A percentile compares a stretch with the other conserved stretches of the same genome.
Conservation (phyloP, 371 early-diverging fungal genomes). For the Lichtheimia ramosa region DNA sequence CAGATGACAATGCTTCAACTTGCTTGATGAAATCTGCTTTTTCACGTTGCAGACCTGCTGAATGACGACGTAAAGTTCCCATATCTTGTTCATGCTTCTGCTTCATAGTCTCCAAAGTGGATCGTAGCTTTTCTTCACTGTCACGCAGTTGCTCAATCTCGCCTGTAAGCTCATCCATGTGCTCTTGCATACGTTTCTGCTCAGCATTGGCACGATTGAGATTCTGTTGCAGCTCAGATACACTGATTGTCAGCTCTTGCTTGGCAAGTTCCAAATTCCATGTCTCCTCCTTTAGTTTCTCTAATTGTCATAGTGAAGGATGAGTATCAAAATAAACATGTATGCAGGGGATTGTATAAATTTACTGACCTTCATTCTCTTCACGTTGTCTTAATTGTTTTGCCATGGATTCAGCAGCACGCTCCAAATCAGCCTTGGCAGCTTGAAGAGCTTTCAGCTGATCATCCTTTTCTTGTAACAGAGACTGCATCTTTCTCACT, state of each 20-base stretch:
- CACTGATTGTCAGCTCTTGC: conserved; percentile 55
- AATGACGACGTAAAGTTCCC: conserved; percentile 57
- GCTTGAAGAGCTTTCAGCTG: conserved; percentile 63
- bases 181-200: conserved; percentile 58
- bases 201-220: conserved; percentile 55
- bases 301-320: conserved; percentile 25
- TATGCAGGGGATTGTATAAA: not conserved
- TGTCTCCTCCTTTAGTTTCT: conserved; percentile 58
- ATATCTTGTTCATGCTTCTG: conserved; percentile 70
- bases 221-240: conserved; percentile 56
- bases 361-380: conserved; percentile 59
- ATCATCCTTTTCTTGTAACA: conserved; percentile 64
- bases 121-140: conserved; percentile 60
- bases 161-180: conserved; percentile 51
- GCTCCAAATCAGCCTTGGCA: conserved; percentile 64
- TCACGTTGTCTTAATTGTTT: conserved; percentile 61
- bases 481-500: conserved; percentile 53
- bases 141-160: conserved; percentile 67
- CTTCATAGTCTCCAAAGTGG: conserved; percentile 55
- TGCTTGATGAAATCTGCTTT: conserved; percentile 59
- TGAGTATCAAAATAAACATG: not conserved
- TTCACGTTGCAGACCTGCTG: conserved; percentile 65
- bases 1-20: conserved; percentile 61
- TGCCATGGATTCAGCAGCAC: conserved; percentile 62
- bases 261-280: conserved; percentile 65